These are phyloP conservation scores for Vicia sativa DNA, from an alignment of 306 rosid species.

Conservation along the genomic window DNA sequence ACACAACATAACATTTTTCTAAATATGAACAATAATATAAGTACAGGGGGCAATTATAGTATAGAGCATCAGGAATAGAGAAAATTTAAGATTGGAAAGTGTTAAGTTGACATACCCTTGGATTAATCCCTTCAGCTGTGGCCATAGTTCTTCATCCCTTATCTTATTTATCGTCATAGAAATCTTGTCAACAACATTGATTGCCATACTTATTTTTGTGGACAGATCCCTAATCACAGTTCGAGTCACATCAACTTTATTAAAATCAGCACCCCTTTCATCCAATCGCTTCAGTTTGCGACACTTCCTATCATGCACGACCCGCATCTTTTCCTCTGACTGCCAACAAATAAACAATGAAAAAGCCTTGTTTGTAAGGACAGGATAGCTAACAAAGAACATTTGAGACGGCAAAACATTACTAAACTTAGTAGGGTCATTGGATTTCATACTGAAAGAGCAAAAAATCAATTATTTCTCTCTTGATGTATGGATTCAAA, in stretches of 20 bases:
- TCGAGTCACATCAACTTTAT: conserved; percentile 75
- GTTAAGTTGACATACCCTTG: conserved; percentile 68
- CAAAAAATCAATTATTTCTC: background rate
- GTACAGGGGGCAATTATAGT: background rate
- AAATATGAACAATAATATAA: conserved; percentile 10
- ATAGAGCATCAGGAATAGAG: background rate
- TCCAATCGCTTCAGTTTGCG: conserved; percentile 80
- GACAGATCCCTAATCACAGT: conserved; percentile 69
- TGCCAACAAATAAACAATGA: conserved; percentile 45
- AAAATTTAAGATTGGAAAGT: conserved; percentile 19
- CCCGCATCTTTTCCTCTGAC: conserved; percentile 97
- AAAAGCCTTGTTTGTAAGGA: conserved; percentile 15
- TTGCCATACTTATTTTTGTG: conserved; percentile 88
- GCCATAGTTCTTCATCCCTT: conserved; percentile 96
- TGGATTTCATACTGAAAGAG: background rate
- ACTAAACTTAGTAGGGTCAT: background rate
- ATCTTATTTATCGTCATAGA: conserved; percentile 88
- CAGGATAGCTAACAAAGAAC: background rate
- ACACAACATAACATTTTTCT: conserved; percentile 2
- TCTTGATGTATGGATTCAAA: background rate
- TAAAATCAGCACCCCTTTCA: conserved; percentile 78
- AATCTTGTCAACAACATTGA: conserved; percentile 87
- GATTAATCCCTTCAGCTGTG: conserved; percentile 80
- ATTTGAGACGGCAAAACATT: background rate
- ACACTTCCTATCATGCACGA: conserved; percentile 75